Percentiles rank a stretch among this genome's conserved stretches.
Evolutionary conservation across 2,329 filamentous ascomycete species (phyloP).

Genomic region (Cercospora sesami): DNA sequence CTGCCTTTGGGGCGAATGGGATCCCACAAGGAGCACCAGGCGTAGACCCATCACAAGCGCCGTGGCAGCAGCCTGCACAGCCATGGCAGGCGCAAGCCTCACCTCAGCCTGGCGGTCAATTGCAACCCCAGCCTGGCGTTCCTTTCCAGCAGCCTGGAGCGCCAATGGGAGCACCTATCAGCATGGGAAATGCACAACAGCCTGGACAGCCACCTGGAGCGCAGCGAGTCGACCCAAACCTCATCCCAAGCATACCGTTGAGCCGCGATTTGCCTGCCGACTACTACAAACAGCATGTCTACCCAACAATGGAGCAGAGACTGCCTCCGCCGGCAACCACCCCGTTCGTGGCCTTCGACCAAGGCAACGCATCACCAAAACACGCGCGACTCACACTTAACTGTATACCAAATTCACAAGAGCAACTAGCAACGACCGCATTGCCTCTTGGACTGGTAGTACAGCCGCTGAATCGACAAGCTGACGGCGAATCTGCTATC

Average conservation of each 20-base stretch:
- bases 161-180: slow-evolving; percentile 34
- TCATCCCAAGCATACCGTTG: slow-evolving; percentile 85
- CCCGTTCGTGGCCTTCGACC: slow-evolving; percentile 90
- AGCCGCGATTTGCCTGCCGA: slow-evolving; percentile 80
- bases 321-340: slow-evolving; percentile 84
- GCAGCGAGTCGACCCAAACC: slow-evolving; percentile 81
- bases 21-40: slow-evolving; percentile 32
- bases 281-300: slow-evolving; percentile 82
- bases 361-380: slow-evolving; percentile 95
- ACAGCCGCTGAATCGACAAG: slow-evolving; percentile 80
- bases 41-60: slow-evolving; percentile 27
- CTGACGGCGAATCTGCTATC: slow-evolving; percentile 81
- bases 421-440: slow-evolving; percentile 76
- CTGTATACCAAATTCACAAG: slow-evolving; percentile 80
- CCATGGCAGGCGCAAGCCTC: slow-evolving; percentile 39
- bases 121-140: slow-evolving; percentile 13
- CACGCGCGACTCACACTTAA: slow-evolving; percentile 89
- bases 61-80: slow-evolving; percentile 43
- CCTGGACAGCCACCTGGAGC: slow-evolving; percentile 42
- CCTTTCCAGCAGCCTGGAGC: slow-evolving; percentile 24
- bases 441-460: slow-evolving; percentile 84
- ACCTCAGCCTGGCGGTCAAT: slow-evolving; percentile 16
- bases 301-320: slow-evolving; percentile 93
- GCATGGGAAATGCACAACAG: slow-evolving; percentile 33
- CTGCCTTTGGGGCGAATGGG: slow-evolving; percentile 65